Evolutionary conservation across 2,329 filamentous ascomycete genomes (phyloP).

Genomic region (Fusarium sp.): DNA sequence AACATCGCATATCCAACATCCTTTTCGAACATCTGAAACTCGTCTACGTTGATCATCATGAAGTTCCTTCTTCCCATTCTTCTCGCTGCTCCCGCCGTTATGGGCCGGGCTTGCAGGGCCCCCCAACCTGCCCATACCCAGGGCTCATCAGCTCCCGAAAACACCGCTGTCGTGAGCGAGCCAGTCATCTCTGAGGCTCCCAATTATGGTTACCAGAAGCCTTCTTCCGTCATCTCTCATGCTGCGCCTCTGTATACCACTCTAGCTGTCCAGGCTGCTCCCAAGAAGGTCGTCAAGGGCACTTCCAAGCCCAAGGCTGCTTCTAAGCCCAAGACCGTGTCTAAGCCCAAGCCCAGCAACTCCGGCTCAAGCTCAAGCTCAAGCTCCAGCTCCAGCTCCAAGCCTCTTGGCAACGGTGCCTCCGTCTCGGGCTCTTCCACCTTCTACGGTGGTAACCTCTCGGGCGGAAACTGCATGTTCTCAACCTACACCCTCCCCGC

Average conservation of each 20-base stretch:
- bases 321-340: not conserved
- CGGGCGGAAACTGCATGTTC: conserved; percentile 74
- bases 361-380: not conserved
- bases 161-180: conserved; percentile 16
- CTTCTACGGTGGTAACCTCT: conserved; percentile 68
- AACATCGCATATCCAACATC: conserved; percentile 2
- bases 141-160: conserved; percentile 14
- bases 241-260: conserved; percentile 24
- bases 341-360: not conserved
- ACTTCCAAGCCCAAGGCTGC: not conserved
- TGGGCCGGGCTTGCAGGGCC: conserved; percentile 46
- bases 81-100: conserved; percentile 45
- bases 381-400: conserved; percentile 7
- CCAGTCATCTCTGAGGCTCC: conserved; percentile 11
- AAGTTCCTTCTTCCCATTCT: conserved; percentile 47
- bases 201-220: conserved; percentile 1
- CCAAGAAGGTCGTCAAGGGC: not conserved
- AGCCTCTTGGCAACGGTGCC: conserved; percentile 15
- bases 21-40: conserved; percentile 20
- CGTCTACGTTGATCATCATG: conserved; percentile 38
- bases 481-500: conserved; percentile 71
- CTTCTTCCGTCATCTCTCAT: conserved; percentile 12
- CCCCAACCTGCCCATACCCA: conserved; percentile 14
- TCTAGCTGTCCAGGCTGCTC: conserved; percentile 24
- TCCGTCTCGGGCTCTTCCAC: conserved; percentile 53